Conservation (phyloP, 805 yeast genomes). For the Cyberlindnera euphorbiiphila region DNA sequence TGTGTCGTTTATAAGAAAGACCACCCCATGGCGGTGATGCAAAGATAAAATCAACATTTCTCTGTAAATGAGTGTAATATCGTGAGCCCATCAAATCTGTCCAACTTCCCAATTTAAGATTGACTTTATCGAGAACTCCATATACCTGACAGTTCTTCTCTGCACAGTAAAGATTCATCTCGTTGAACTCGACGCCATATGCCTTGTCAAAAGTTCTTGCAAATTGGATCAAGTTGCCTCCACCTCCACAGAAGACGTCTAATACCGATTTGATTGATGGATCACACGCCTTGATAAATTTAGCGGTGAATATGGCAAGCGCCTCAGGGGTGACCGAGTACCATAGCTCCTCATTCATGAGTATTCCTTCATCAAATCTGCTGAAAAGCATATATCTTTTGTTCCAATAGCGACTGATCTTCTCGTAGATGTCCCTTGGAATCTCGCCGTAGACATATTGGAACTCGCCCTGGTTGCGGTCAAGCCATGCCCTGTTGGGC, state of each 20-base stretch:
- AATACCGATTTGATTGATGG: slow-evolving; percentile 46
- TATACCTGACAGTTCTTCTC: slow-evolving; percentile 63
- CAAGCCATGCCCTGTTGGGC: slow-evolving; percentile 13
- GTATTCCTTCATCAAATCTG: slow-evolving; percentile 62
- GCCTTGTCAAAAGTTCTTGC: slow-evolving; percentile 53
- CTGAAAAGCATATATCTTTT: slow-evolving; percentile 59
- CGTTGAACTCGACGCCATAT: slow-evolving; percentile 60
- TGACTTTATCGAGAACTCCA: slow-evolving; percentile 48
- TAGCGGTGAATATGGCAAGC: slow-evolving; percentile 59
- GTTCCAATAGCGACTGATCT: slow-evolving; percentile 40
- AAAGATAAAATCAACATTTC: slow-evolving; percentile 50
- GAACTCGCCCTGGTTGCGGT: slow-evolving; percentile 4
- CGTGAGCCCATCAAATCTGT: slow-evolving; percentile 22
- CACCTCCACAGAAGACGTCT: slow-evolving; percentile 85
- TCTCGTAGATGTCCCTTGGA: slow-evolving; percentile 8
- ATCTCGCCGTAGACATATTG: slow-evolving; percentile 9
- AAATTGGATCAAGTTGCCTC: slow-evolving; percentile 80
- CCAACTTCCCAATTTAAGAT: slow-evolving; percentile 47
- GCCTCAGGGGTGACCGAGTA: slow-evolving; percentile 84
- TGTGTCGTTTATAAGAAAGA: slow-evolving; percentile 45
- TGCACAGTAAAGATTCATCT: slow-evolving; percentile 61
- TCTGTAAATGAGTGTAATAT: slow-evolving; percentile 5
- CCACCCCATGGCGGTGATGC: slow-evolving; percentile 94
- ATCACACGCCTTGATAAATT: slow-evolving; percentile 45
- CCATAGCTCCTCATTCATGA: slow-evolving; percentile 73